Percentiles rank a stretch among this genome's conserved stretches.
Evolutionary conservation across 768 basidiomycete species (phyloP).

Genomic region (Tulasnella sp.): DNA sequence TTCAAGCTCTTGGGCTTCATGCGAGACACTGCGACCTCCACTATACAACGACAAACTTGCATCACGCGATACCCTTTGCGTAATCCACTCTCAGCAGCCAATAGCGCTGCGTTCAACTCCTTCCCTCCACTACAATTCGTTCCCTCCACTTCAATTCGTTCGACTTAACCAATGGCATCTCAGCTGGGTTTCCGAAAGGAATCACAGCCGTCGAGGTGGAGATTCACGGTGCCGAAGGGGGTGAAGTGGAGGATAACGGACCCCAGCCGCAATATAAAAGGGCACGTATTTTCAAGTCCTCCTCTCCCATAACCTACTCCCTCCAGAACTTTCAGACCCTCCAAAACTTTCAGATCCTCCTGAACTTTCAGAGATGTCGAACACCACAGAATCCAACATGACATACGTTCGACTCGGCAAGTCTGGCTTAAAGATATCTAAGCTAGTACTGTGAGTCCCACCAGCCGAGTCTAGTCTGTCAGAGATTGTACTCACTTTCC

Average conservation of each 20-base stretch:
- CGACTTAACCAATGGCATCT: not conserved
- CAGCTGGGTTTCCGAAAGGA: not conserved
- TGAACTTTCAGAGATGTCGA: not conserved
- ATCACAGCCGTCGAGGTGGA: not conserved
- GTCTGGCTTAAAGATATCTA: slow-evolving; percentile 19
- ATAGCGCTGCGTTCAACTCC: not conserved
- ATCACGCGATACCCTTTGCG: not conserved
- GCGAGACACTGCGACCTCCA: not conserved
- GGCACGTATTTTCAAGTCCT: no score
- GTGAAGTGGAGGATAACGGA: not conserved
- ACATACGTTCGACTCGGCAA: slow-evolving; percentile 20
- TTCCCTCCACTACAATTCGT: not conserved
- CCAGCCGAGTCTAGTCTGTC: not conserved
- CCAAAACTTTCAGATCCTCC: not conserved
- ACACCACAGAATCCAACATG: not conserved
- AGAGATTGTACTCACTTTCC: not conserved
- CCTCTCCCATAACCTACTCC: no score
- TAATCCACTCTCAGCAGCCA: not conserved
- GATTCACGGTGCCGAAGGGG: not conserved
- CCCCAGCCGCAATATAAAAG: no score
- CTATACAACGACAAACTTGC: not conserved
- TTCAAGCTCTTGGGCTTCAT: no score
- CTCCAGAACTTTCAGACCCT: not conserved
- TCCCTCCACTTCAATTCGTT: not conserved
- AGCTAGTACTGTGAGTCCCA: not conserved